Base-by-base conservation (phyloP, 2,329 filamentous ascomycete species). In the Sclerotinia sclerotiorum region DNA sequence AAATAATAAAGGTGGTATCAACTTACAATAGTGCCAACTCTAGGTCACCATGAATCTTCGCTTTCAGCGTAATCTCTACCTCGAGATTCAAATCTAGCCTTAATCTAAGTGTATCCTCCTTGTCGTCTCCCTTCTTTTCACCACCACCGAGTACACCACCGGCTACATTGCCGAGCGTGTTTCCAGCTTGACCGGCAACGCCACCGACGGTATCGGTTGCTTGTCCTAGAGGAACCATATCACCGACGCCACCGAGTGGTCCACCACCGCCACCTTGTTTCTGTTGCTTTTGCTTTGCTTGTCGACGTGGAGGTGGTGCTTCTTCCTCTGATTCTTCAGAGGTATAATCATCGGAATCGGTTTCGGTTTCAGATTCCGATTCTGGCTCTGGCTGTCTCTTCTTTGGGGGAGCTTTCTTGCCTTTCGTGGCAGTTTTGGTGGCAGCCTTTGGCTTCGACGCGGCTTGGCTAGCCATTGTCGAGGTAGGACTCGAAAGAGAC, bases 31-130 rank as follows among this genome's bases (percentile, higher is more conserved):
- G 75, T 24, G 74, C 73, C 68, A 88, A 87, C 83, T 91, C 93
- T 72, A 96, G 80, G 81, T 96, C 93, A 76, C 93, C 93, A 73
- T 92, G 87, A 71, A 94, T 92, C 77, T 87, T 89, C 27, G 91
- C 91, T 82, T 92, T 93, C 67, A 94, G 81, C 78, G 92, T 87
- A 73, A 94, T 90, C 80, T 94, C 90, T 64, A 94, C 84, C 75
- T 94, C 91, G 65, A 94, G 80, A 79, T 94, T 93, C 67, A 93
- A 81, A 77, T 94, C 90, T 44, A 93, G 79, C 68, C 87, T 83
- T 63, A 76, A 94, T 79, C 78, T 88, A 88, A 93, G 79, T 32
- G 89, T 63, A 83, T 82, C 76, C 83, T 82, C 74, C 78, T 76
- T 73, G 72, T 74, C 79, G 35, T 72, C 71, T 62, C 74, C 74